These are phyloP conservation scores for Acacia concinna DNA, from an alignment of 331 rosid species.

Conservation along the genomic window DNA sequence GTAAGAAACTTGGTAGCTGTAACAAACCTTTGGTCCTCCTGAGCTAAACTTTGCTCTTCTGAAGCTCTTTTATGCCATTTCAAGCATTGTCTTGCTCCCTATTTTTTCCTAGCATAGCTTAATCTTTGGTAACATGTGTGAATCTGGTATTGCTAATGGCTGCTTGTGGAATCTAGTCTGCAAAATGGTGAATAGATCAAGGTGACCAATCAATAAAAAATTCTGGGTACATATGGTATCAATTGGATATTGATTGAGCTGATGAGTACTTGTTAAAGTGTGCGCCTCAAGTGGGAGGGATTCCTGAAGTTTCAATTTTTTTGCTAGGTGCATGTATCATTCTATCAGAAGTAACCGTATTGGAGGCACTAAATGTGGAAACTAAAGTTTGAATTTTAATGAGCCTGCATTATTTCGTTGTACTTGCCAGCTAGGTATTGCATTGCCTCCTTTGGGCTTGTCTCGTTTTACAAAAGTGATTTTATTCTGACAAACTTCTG, in stretches of 20 bases:
- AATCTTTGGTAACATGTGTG: background rate
- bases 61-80: conserved; percentile 18
- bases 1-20: conserved; percentile 31
- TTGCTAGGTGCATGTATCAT: too few relatives aligned
- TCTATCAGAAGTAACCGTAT: too few relatives aligned
- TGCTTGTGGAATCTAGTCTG: background rate
- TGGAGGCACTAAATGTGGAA: too few relatives aligned
- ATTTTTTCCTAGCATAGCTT: background rate
- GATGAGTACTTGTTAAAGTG: background rate
- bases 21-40: conserved; percentile 26
- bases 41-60: conserved; percentile 15
- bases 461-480: too few relatives aligned
- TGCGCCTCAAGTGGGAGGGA: background rate
- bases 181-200: background rate
- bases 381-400: background rate
- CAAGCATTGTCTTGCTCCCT: background rate
- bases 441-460: background rate
- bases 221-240: background rate
- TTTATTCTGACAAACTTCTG: too few relatives aligned
- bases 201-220: background rate
- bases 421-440: background rate
- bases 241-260: background rate
- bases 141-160: background rate
- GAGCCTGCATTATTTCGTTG: background rate
- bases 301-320: background rate